Evolutionary conservation across 1,284 basidiomycete genomes (phyloP).

Genomic region (Melampsora americana): DNA sequence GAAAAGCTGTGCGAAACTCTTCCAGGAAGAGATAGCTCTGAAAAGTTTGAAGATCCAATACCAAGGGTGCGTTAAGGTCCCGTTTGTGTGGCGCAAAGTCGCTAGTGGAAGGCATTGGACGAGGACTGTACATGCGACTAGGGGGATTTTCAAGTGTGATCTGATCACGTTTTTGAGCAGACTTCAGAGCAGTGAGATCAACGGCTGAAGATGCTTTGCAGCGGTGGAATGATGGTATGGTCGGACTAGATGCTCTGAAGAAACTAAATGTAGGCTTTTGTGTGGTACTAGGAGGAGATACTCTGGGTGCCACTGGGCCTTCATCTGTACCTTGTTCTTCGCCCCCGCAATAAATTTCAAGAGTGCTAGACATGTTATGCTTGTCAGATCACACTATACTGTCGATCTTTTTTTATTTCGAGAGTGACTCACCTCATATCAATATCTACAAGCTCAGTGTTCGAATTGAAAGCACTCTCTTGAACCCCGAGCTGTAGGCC

Average conservation of each 20-base stretch:
- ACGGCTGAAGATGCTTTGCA: too few species aligned
- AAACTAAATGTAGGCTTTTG: not conserved
- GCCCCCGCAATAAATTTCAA: too few species aligned
- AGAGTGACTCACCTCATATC: not conserved
- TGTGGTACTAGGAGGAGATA: not conserved
- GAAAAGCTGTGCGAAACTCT: not conserved
- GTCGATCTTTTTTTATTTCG: too few species aligned
- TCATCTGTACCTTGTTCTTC: too few species aligned
- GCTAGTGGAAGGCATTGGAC: too few species aligned
- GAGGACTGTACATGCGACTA: too few species aligned
- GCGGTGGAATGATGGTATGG: not conserved
- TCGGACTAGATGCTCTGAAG: not conserved
- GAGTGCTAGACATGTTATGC: too few species aligned
- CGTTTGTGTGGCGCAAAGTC: not conserved
- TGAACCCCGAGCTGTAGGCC: not conserved
- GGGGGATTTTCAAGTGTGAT: too few species aligned
- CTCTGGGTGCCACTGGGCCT: not conserved
- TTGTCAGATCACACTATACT: too few species aligned
- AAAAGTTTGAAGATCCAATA: not conserved
- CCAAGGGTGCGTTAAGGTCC: not conserved
- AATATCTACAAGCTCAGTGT: slow-evolving; percentile 4
- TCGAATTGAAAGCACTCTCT: not conserved
- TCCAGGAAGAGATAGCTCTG: not conserved
- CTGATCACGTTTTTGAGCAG: too few species aligned
- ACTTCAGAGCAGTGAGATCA: too few species aligned